Conservation (phyloP, 441 rosid species). For the Adansonia madagascariensis region DNA sequence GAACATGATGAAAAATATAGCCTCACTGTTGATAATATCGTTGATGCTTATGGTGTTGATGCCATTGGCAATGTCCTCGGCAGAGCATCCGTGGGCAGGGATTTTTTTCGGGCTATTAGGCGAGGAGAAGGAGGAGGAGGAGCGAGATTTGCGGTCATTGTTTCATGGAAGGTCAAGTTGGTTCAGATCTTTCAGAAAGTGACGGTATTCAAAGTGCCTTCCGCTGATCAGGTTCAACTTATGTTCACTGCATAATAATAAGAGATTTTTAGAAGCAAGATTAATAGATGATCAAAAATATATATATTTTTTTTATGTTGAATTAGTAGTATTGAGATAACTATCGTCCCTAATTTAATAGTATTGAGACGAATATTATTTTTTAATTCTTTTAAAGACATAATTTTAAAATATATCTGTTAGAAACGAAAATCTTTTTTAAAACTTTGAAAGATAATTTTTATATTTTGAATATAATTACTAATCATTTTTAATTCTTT, state of each 20-base stretch:
- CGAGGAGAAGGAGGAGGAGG: not conserved
- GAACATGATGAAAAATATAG: constrained; percentile 9
- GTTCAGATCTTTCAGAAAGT: not conserved
- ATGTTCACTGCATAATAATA: not conserved
- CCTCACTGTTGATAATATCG: not conserved
- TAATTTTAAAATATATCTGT: too few species aligned
- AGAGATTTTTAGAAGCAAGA: too few species aligned
- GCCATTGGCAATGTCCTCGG: not conserved
- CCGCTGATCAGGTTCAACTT: not conserved
- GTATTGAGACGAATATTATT: too few species aligned
- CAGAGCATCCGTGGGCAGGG: not conserved
- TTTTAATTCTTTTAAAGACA: too few species aligned
- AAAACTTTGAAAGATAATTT: too few species aligned
- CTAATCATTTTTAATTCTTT: too few species aligned
- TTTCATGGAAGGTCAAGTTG: not conserved
- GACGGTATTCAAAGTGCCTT: not conserved
- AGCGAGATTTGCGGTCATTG: constrained; percentile 11
- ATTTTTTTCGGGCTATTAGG: not conserved
- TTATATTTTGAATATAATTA: too few species aligned
- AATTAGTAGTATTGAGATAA: too few species aligned
- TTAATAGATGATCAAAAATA: too few species aligned
- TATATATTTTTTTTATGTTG: too few species aligned
- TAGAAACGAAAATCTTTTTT: too few species aligned
- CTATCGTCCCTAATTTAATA: too few species aligned
- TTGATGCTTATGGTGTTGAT: not conserved